A percentile compares a stretch with the other conserved stretches of the same genome.
phyloP scores from a whole-genome alignment of 1,284 basidiomycete species.

The Sparassis latifolia region DNA sequence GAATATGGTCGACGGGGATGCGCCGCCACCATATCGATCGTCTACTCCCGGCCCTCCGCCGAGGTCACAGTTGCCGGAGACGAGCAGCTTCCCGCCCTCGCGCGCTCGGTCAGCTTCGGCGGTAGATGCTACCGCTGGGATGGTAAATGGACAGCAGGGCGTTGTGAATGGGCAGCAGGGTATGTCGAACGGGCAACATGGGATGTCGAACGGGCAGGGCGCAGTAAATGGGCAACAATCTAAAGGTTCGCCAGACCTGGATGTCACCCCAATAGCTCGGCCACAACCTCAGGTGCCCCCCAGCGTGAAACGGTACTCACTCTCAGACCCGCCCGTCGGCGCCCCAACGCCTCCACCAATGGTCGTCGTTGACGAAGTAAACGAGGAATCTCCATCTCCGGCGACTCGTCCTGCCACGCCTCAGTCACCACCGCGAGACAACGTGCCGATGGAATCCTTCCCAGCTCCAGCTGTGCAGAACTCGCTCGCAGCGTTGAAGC shows the following conservation, averaged over 20 bases:
- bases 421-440: slow-evolving; percentile 10
- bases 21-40: slow-evolving; percentile 6
- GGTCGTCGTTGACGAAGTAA: slow-evolving; percentile 51
- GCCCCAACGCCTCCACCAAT: slow-evolving; percentile 18
- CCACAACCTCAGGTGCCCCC: slow-evolving; percentile 40
- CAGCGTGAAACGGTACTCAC: slow-evolving; percentile 69
- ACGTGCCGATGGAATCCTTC: slow-evolving; percentile 7
- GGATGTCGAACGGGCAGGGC: too few relatives aligned
- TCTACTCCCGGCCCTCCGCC: slow-evolving; percentile 14
- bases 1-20: slow-evolving; percentile 5
- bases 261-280: slow-evolving; percentile 10
- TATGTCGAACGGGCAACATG: too few relatives aligned
- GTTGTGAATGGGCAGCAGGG: too few relatives aligned
- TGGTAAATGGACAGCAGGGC: too few relatives aligned
- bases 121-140: slow-evolving; percentile 5
- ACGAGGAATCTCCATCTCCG: slow-evolving; percentile 12
- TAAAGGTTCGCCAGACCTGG: slow-evolving; percentile 8
- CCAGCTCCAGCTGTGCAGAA: slow-evolving; percentile 62
- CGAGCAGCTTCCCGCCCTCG: slow-evolving; percentile 8
- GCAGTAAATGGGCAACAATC: neutral
- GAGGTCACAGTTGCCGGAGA: slow-evolving; percentile 2
- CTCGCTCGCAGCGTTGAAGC: slow-evolving; percentile 85
- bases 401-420: slow-evolving; percentile 7
- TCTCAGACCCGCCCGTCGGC: slow-evolving; percentile 57
- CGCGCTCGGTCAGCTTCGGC: slow-evolving; percentile 19